Percentiles rank a stretch among this genome's conserved stretches.
Conservation (phyloP, 371 early-diverging fungal genomes). For the Homolaphlyctis polyrhiza region DNA sequence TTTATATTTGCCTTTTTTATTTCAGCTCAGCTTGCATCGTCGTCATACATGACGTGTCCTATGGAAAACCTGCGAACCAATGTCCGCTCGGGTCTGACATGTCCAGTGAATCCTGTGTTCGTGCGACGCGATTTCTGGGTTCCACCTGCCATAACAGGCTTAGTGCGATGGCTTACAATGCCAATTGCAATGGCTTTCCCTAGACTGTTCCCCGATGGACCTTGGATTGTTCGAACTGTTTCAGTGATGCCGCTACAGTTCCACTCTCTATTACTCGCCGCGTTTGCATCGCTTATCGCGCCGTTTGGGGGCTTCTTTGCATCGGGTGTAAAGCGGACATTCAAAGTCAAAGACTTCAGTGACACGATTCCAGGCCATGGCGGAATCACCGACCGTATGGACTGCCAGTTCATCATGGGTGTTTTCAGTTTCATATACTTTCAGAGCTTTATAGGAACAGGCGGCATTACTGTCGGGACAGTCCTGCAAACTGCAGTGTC, state of each 20-base stretch:
- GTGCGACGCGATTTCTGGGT: constrained; percentile 47
- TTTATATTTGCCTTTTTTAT: constrained; percentile 77
- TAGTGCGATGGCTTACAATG: constrained; percentile 23
- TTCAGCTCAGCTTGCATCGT: constrained; percentile 50
- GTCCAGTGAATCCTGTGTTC: constrained; percentile 69
- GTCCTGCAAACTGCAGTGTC: constrained; percentile 26
- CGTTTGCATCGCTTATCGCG: constrained; percentile 95
- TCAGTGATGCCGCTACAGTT: constrained; percentile 78
- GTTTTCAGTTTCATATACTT: constrained; percentile 92
- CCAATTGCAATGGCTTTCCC: neutral
- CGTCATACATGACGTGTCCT: constrained; percentile 84
- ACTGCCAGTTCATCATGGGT: constrained; percentile 96
- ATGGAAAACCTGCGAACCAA: constrained; percentile 60
- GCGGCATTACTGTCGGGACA: constrained; percentile 25
- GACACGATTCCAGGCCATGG: constrained; percentile 98
- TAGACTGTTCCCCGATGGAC: neutral
- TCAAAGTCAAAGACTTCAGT: constrained; percentile 98
- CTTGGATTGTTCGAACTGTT: neutral
- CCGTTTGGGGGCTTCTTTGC: constrained; percentile 99
- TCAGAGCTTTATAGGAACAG: constrained; percentile 60
- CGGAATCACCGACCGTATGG: constrained; percentile 97
- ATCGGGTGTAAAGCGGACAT: constrained; percentile 96
- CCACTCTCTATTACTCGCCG: constrained; percentile 84
- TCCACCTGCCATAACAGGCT: constrained; percentile 36
- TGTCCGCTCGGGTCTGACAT: constrained; percentile 45